These are phyloP conservation scores for Lipomyces lipofer DNA, from an alignment of 805 yeast species.

Conservation along the genomic window DNA sequence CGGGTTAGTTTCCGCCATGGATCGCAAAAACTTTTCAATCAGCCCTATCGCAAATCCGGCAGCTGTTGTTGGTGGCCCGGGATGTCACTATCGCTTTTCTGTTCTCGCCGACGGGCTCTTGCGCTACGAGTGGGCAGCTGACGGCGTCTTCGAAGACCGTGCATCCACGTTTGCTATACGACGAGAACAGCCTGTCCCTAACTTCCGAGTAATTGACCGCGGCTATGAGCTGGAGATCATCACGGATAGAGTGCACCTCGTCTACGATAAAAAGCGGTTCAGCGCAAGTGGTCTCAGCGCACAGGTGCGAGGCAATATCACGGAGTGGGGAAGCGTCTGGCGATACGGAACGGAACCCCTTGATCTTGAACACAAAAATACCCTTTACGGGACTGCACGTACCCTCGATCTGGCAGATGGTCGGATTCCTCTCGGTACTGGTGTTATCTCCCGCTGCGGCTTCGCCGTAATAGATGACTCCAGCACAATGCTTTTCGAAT, in stretches of 20 bases:
- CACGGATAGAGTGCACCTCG: not conserved
- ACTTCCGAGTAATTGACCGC: slow-evolving; percentile 2
- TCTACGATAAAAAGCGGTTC: not conserved
- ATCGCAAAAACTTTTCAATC: not conserved
- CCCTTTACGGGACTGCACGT: not conserved
- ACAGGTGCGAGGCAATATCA: not conserved
- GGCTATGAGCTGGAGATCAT: not conserved
- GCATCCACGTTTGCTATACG: slow-evolving; percentile 1
- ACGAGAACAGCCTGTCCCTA: slow-evolving; percentile 1
- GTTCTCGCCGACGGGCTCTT: slow-evolving; percentile 1
- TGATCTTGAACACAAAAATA: not conserved
- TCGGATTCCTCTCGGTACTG: not conserved
- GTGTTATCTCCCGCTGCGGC: slow-evolving; percentile 1
- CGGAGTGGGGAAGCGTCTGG: not conserved
- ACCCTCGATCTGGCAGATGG: slow-evolving; percentile 2
- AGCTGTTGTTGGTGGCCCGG: slow-evolving; percentile 2
- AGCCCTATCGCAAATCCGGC: slow-evolving; percentile 1
- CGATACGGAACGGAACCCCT: not conserved
- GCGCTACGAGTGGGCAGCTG: not conserved
- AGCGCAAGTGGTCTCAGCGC: not conserved
- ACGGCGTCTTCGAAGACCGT: slow-evolving; percentile 1
- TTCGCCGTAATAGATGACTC: not conserved
- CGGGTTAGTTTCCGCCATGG: not conserved
- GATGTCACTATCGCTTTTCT: not conserved
- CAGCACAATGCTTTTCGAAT: slow-evolving; percentile 1